Evolutionary conservation across 2,329 filamentous ascomycete genomes (phyloP), one percentile per base, ranked within the genome.

Genomic region (Alternaria infectoria): DNA sequence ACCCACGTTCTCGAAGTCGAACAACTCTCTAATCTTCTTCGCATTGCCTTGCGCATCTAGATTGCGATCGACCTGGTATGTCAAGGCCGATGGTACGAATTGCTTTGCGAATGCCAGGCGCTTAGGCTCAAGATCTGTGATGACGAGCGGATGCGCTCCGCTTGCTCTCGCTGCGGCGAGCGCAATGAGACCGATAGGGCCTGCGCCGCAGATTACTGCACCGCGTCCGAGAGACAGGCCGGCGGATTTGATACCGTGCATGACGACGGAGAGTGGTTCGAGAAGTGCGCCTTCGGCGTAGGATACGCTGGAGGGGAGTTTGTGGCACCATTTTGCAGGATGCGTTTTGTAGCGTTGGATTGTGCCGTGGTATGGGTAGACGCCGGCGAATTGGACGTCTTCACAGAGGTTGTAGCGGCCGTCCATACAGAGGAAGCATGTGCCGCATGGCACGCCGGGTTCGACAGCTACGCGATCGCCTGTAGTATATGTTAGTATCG

Each of bases 391-490:
- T 50, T 83, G 80, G 4, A 90, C 88, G 54, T 87, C 83, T 65
- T 88, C 84, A 71, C 89, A 90, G 6, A 90, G 84, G 69, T 90
- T 90, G 69, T 89, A 90, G 11, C 87, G 85, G 4, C 88, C 89
- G 25, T 85, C 84, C 54, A 77, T 77, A 72, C 89, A 90, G 17
- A 88, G 81, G 69, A 86, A 88, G 73, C 89, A 90, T 32, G 81
- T 75, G 11, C 83, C 83, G 70, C 90, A 92, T 0, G 89, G 87
- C 1, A 90, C 86, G 19, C 89, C 88, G 0, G 89, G 88, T 70
- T 92, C 89, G 15, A 92, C 79, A 4, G 89, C 89, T 10, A 92
- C 88, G 55, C 88, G 82, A 71, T 92, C 89, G 11, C 88, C 88
- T 79, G 12, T 3, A 23, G 1, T 15, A 6, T 4, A 44, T 4